Evolutionary conservation across 257 asterid species (phyloP), one percentile per base, ranked within the genome.

Genomic region (Cruciata laevipes): DNA sequence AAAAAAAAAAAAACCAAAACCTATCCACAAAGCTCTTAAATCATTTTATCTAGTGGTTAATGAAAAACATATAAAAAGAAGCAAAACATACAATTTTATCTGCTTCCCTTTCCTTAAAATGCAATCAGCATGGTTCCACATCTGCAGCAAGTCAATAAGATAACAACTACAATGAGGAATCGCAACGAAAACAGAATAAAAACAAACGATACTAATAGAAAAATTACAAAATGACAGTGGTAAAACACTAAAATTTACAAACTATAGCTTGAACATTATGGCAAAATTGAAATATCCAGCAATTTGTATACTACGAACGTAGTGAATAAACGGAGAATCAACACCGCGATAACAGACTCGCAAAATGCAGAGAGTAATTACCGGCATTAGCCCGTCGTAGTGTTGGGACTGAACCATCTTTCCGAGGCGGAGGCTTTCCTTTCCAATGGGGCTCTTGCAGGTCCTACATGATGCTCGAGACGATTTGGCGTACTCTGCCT

Each of bases 71-170:
- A 60, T 17, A 17, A 24, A 56, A 53, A 56, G 14, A n/a, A 70
- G 55, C 8, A 5, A 16, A 47, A 4, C 91, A 3, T 85, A 94
- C 99, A 59, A 60, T 69, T 85, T 88, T 76, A 94, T 90, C 89
- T 84, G 96, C 4, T 90, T 90, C 51, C 85, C 68, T 71, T 90
- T 90, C 87, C 70, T 71, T 25, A 87, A 52, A 79, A 94, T 79
- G 83, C 99, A 94, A 61, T 71, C 42, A 69, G 89, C 92, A 83
- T 94, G 97, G 84, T 94, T 84, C 99, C 99, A 94, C 92, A 85
- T 84, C 99, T 94, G 95, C 75, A 53, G 64, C 73, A 75, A 83
- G 53, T 61, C 65, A 74, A 47, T 47, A 47, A 5, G 6, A 47
- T 16, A 47, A 69, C 78, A 76, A 68, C 68, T 65, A 1, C 32